A percentile compares a stretch with the other conserved stretches of the same genome.
phyloP scores from a whole-genome alignment of 2,329 filamentous ascomycete species.

The Clarireedia monteithiana region DNA sequence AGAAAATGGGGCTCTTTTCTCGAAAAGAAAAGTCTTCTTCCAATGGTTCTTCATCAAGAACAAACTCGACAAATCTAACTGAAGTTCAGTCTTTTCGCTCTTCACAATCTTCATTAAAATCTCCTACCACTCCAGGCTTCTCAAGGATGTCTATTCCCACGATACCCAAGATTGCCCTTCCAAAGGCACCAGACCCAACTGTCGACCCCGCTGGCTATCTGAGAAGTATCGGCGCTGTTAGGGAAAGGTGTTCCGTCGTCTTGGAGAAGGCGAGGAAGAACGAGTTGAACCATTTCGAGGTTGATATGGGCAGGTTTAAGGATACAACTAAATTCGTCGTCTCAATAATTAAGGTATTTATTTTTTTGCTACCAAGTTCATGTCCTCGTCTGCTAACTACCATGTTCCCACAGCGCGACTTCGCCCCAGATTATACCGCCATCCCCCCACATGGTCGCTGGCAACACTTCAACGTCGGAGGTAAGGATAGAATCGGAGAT shows the following conservation, averaged over 20 bases:
- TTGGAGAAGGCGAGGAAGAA: conserved; percentile 60
- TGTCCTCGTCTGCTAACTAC: neutral
- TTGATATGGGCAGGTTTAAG: conserved; percentile 60
- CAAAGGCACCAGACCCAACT: conserved; percentile 77
- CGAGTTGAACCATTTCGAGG: conserved; percentile 61
- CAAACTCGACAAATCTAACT: conserved; percentile 21
- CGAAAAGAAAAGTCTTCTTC: conserved; percentile 24
- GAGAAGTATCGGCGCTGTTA: conserved; percentile 78
- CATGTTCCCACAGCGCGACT: conserved; percentile 49
- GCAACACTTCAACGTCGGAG: conserved; percentile 79
- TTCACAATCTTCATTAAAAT: conserved; percentile 23
- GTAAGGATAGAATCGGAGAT: conserved; percentile 63
- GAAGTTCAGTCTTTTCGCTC: conserved; percentile 17
- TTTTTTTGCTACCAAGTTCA: conserved; percentile 6
- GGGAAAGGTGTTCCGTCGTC: conserved; percentile 59
- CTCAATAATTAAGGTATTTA: conserved; percentile 62
- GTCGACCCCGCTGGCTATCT: conserved; percentile 87
- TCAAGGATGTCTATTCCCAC: conserved; percentile 29
- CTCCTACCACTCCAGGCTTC: conserved; percentile 22
- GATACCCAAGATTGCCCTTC: conserved; percentile 71
- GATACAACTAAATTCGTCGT: conserved; percentile 64
- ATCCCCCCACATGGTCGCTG: conserved; percentile 86
- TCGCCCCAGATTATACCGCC: conserved; percentile 55
- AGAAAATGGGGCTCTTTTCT: conserved; percentile 27
- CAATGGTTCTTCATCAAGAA: conserved; percentile 16